phyloP scores from a whole-genome alignment of 176 grass and related monocot genomes.

The Puya raimondii region DNA sequence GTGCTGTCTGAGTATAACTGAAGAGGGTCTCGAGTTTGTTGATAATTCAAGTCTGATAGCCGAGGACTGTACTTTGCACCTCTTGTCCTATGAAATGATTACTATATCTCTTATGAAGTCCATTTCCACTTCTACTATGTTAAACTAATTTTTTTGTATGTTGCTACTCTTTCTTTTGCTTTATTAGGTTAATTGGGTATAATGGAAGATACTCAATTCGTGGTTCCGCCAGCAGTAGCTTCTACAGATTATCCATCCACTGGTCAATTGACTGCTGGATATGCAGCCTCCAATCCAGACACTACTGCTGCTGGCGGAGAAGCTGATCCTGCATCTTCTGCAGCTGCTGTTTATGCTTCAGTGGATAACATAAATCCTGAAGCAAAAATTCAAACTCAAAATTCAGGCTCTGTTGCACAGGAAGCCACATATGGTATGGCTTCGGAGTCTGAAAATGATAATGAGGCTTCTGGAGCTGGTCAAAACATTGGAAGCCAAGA shows the following conservation, averaged over 20 bases:
- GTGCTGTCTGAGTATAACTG: too few relatives aligned
- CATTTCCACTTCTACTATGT: not conserved
- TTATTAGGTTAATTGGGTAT: not conserved
- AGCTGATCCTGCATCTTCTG: slow-evolving; percentile 12
- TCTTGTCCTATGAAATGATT: not conserved
- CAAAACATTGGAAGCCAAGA: not conserved
- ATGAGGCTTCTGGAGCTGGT: not conserved
- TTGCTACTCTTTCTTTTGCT: not conserved
- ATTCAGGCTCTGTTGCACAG: slow-evolving; percentile 6
- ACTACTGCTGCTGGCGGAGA: slow-evolving; percentile 9
- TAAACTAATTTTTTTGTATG: not conserved
- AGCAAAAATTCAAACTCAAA: slow-evolving; percentile 18
- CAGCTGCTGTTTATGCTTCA: slow-evolving; percentile 11
- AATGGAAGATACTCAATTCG: slow-evolving; percentile 54
- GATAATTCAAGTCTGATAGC: not conserved
- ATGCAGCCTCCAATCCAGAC: not conserved
- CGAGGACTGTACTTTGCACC: not conserved
- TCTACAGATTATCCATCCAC: slow-evolving; percentile 20
- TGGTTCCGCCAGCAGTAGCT: slow-evolving; percentile 7
- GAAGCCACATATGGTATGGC: not conserved
- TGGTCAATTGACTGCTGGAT: slow-evolving; percentile 6
- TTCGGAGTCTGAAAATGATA: not conserved
- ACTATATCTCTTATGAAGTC: not conserved
- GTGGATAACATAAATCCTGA: slow-evolving; percentile 13
- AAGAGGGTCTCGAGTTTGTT: too few relatives aligned